Percentiles rank a stretch among this genome's conserved stretches.
Evolutionary conservation across 2,329 filamentous ascomycete species (phyloP).

Genomic region (Ophiocordyceps polyrhachis-furcata): DNA sequence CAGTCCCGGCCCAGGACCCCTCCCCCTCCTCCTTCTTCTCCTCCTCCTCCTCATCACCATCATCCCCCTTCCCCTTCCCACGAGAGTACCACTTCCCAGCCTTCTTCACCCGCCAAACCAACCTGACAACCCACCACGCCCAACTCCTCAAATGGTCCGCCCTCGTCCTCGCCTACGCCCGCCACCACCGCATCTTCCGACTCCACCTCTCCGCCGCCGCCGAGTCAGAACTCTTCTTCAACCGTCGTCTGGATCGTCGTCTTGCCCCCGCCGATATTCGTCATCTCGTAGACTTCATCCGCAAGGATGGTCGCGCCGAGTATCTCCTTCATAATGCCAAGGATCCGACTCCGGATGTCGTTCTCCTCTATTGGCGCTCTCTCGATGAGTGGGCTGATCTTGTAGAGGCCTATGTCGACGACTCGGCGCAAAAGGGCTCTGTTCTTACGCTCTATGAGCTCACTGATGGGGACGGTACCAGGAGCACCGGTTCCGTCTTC

Average conservation of each 20-base stretch:
- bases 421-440: constrained; percentile 70
- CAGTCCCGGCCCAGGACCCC: background rate
- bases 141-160: constrained; percentile 75
- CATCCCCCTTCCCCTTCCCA: constrained; percentile 32
- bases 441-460: constrained; percentile 91
- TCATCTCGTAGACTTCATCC: constrained; percentile 41
- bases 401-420: constrained; percentile 67
- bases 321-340: constrained; percentile 28
- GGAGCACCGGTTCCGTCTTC: constrained; percentile 41
- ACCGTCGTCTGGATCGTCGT: constrained; percentile 32
- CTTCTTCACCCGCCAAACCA: constrained; percentile 70
- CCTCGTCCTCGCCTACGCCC: constrained; percentile 70
- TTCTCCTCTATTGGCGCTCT: constrained; percentile 69
- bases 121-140: constrained; percentile 51
- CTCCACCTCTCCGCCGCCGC: constrained; percentile 45
- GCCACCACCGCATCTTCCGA: constrained; percentile 56
- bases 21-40: background rate
- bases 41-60: background rate
- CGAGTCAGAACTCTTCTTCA: constrained; percentile 36
- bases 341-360: constrained; percentile 20
- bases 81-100: constrained; percentile 59
- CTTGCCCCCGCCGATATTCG: constrained; percentile 31
- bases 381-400: constrained; percentile 78
- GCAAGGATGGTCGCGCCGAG: constrained; percentile 43
- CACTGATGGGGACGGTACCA: constrained; percentile 64